phyloP scores from a whole-genome alignment of 768 basidiomycete genomes.

The Agrocybe praecox region DNA sequence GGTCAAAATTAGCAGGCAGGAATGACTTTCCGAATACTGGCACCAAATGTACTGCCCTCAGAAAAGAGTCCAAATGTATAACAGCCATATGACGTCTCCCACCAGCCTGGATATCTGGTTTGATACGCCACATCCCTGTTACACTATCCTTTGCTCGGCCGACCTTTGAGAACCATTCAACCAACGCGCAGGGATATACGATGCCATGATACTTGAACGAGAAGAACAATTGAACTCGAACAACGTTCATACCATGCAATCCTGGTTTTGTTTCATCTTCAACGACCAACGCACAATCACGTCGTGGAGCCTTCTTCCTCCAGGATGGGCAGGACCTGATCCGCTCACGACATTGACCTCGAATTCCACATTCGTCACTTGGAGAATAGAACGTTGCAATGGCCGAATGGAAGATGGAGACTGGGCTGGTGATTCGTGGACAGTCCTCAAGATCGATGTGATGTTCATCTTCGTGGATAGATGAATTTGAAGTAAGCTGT shows the following conservation, averaged over 20 bases:
- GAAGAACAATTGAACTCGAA: slow-evolving; percentile 24
- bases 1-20: slow-evolving; percentile 23
- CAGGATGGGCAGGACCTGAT: slow-evolving; percentile 28
- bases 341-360: slow-evolving; percentile 24
- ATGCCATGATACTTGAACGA: slow-evolving; percentile 17
- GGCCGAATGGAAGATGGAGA: slow-evolving; percentile 29
- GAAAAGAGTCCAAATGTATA: slow-evolving; percentile 26
- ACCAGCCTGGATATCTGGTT: too few species aligned
- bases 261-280: neutral
- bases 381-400: slow-evolving; percentile 32
- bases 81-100: slow-evolving; percentile 10
- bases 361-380: slow-evolving; percentile 29
- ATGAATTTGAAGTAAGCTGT: too few species aligned
- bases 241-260: slow-evolving; percentile 21
- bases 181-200: slow-evolving; percentile 25
- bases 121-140: slow-evolving; percentile 3
- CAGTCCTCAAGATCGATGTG: too few species aligned
- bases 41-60: slow-evolving; percentile 30
- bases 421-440: slow-evolving; percentile 9
- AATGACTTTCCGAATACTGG: slow-evolving; percentile 22
- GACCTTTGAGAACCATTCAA: slow-evolving; percentile 24
- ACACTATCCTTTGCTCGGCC: slow-evolving; percentile 5
- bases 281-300: slow-evolving; percentile 30
- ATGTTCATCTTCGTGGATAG: too few species aligned
- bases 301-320: slow-evolving; percentile 19